Evolutionary conservation across 2,329 filamentous ascomycete species (phyloP).

Genomic region (Verticillium dahliae): DNA sequence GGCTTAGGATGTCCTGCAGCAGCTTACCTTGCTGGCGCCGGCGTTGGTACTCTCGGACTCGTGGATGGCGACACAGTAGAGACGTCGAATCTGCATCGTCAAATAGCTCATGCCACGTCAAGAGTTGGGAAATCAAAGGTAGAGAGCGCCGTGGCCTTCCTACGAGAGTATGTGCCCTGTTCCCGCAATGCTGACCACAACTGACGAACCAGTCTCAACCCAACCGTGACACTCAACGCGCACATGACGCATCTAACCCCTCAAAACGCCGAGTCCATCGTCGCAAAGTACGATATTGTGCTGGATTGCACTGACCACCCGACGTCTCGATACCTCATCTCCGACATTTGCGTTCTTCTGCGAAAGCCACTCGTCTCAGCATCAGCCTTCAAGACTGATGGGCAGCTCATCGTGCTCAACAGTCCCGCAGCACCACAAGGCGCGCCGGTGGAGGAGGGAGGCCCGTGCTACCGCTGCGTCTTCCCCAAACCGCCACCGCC

Average conservation of each 20-base stretch:
- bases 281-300: slow-evolving; percentile 70
- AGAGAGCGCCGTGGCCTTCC: slow-evolving; percentile 61
- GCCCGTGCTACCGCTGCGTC: slow-evolving; percentile 90
- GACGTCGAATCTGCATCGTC: slow-evolving; percentile 83
- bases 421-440: slow-evolving; percentile 61
- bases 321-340: slow-evolving; percentile 84
- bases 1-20: slow-evolving; percentile 89
- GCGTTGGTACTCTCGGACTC: slow-evolving; percentile 75
- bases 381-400: slow-evolving; percentile 81
- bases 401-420: slow-evolving; percentile 85
- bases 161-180: slow-evolving; percentile 39
- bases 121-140: slow-evolving; percentile 74
- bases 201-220: slow-evolving; percentile 56
- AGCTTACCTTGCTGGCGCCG: slow-evolving; percentile 85
- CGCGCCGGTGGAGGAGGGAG: slow-evolving; percentile 42
- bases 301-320: slow-evolving; percentile 96
- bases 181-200: neutral
- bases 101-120: slow-evolving; percentile 71
- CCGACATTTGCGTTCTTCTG: slow-evolving; percentile 77
- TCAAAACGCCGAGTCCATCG: slow-evolving; percentile 58
- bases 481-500: slow-evolving; percentile 84
- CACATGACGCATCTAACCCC: slow-evolving; percentile 62
- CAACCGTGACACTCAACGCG: slow-evolving; percentile 56
- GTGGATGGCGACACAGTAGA: slow-evolving; percentile 88
- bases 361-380: slow-evolving; percentile 79